A percentile compares a stretch with the other conserved stretches of the same genome.
These are phyloP conservation scores for Balamuthia mandrillaris DNA, from an alignment of 208 protist genomes.

Conservation along the genomic window DNA sequence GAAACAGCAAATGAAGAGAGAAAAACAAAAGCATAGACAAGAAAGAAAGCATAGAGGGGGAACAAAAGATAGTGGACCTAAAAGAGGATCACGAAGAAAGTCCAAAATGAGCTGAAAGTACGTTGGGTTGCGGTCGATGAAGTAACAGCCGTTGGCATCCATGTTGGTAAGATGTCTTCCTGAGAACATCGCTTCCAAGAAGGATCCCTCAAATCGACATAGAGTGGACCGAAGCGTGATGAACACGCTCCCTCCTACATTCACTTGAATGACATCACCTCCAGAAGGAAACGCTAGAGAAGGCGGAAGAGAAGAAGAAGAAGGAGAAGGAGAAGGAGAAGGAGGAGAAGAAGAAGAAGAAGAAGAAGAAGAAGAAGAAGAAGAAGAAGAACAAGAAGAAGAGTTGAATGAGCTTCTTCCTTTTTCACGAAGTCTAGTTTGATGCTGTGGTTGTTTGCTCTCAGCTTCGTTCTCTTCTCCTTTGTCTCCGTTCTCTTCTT, in stretches of 20 bases:
- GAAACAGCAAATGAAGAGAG: too few relatives aligned
- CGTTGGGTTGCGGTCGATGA: conserved; percentile 36
- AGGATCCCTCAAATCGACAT: conserved; percentile 24
- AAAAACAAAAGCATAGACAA: too few relatives aligned
- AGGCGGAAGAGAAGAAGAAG: background rate
- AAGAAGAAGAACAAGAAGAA: background rate
- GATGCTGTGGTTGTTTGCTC: too few relatives aligned
- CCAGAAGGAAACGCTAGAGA: background rate
- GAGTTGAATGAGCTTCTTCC: background rate
- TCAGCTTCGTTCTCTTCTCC: background rate
- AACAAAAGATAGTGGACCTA: too few relatives aligned
- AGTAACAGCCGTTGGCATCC: conserved; percentile 2
- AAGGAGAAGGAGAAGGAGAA: background rate
- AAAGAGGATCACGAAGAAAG: conserved; percentile 26
- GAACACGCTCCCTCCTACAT: conserved; percentile 32
- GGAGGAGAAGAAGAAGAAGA: background rate
- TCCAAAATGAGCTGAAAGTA: conserved; percentile 37
- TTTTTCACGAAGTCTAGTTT: background rate
- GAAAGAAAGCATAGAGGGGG: too few relatives aligned
- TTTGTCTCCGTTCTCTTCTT: background rate
- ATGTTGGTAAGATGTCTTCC: background rate
- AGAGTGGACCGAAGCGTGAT: conserved; percentile 37
- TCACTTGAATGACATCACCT: background rate
- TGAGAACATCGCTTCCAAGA: conserved; percentile 24
- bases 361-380: background rate